Evolutionary conservation across 2,329 filamentous ascomycete genomes (phyloP), one percentile per base, ranked within the genome.

Genomic region (Penicillium glabrum): DNA sequence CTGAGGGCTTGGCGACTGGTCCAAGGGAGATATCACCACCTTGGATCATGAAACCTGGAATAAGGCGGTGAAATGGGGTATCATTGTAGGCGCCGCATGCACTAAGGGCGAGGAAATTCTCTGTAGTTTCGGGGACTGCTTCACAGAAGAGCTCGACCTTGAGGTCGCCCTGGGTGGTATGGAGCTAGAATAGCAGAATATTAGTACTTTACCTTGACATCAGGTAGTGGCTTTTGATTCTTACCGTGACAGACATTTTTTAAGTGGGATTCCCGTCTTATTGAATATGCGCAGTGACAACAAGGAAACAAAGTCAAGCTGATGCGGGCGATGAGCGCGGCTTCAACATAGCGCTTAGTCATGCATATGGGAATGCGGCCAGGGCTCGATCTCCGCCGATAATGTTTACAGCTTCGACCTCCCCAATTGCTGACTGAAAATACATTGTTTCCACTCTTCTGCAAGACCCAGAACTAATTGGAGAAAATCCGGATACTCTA

Each of bases 91-190:
- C 82, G 67, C 77, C 78, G 37, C 81, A 83, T 46, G 85, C 86
- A 76, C 84, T 86, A 47, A 88, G 81, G 57, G 86, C 86, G 58
- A 88, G 81, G 74, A 88, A 88, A 75, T 88, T 88, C 77, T 96
- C 90, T 61, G 92, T 89, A 0, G 95, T 96, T 75, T 93, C 93
- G 61, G 95, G 95, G 31, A 96, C 91, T 66, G 90, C 88, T 74
- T 97, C 91, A 80, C 93, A 98, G 79, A 97, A 98, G 64, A 99
- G 82, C 76, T 98, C 95, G 67, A 98, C 85, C 79, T 98, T 99
- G 72, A 99, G 83, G 76, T 95, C 89, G 72, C 95, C 95, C 52
- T 89, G 83, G 50, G 87, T 90, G 49, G 95, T 99, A 76, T 97
- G 92, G 14, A 99, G 83, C 77, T 80, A 49, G 48, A 43, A 13